Conservation (phyloP, 768 basidiomycete species). For the Mycena floridula region DNA sequence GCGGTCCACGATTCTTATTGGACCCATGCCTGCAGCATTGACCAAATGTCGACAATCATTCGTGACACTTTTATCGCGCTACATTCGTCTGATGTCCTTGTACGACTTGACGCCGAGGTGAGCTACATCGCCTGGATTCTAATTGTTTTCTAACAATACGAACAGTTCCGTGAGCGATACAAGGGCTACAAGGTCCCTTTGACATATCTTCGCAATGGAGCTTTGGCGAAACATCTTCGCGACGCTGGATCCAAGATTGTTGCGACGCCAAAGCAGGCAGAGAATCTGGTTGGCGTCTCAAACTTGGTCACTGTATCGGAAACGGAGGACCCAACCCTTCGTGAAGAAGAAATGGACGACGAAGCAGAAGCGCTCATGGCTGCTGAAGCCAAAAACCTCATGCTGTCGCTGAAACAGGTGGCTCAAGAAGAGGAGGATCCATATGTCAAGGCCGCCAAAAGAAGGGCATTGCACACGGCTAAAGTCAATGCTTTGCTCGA, state of each 20-base stretch:
- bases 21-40: slow-evolving; percentile 88
- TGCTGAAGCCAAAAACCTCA: neutral
- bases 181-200: slow-evolving; percentile 65
- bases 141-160: neutral
- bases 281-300: slow-evolving; percentile 20
- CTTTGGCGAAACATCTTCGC: slow-evolving; percentile 33
- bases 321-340: slow-evolving; percentile 11
- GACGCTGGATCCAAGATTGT: slow-evolving; percentile 39
- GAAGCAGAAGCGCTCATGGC: slow-evolving; percentile 9
- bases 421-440: slow-evolving; percentile 18
- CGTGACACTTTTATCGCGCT: slow-evolving; percentile 91
- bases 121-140: slow-evolving; percentile 13
- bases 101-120: slow-evolving; percentile 69
- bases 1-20: slow-evolving; percentile 99
- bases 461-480: slow-evolving; percentile 17
- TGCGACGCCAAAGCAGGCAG: slow-evolving; percentile 34
- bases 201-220: slow-evolving; percentile 30
- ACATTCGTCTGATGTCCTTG: slow-evolving; percentile 82
- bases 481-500: slow-evolving; percentile 20
- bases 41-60: slow-evolving; percentile 84
- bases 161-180: slow-evolving; percentile 76
- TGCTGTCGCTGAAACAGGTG: slow-evolving; percentile 13
- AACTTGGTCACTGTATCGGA: slow-evolving; percentile 33
- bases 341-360: slow-evolving; percentile 15
- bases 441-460: slow-evolving; percentile 9